Percentiles rank a stretch among this genome's conserved stretches.
Evolutionary conservation across 345 rosid species (phyloP).

Genomic region (Citrus reticulata): DNA sequence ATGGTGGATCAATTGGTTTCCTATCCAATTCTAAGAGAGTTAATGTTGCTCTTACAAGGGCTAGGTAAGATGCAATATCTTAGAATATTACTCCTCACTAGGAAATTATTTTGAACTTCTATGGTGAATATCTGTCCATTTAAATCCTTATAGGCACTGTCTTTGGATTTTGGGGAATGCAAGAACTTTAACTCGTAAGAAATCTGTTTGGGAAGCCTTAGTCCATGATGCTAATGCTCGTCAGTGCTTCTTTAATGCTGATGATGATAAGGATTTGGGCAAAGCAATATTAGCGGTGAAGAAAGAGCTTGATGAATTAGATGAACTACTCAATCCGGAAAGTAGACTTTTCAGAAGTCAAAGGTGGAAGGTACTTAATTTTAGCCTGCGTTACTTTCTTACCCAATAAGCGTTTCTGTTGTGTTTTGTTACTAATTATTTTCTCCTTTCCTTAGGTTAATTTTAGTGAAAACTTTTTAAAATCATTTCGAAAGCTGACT

Average conservation of each 20-base stretch:
- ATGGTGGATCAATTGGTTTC: constrained; percentile 19
- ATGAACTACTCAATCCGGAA: constrained; percentile 30
- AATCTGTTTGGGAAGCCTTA: constrained; percentile 34
- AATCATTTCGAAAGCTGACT: too few species aligned
- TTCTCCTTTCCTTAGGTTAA: too few species aligned
- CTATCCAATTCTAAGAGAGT: constrained; percentile 15
- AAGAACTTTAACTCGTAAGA: constrained; percentile 28
- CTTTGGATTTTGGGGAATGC: constrained; percentile 54
- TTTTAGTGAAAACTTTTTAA: too few species aligned
- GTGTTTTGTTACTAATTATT: too few species aligned
- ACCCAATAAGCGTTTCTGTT: too few species aligned
- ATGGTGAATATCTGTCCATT: background rate
- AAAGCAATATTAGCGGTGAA: constrained; percentile 29
- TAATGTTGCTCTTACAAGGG: constrained; percentile 36
- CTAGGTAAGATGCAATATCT: constrained; percentile 18
- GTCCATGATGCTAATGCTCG: constrained; percentile 42
- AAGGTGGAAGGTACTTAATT: constrained; percentile 42
- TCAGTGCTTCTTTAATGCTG: constrained; percentile 38
- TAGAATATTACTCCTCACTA: too few species aligned
- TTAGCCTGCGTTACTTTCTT: background rate
- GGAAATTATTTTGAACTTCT: background rate
- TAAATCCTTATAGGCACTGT: constrained; percentile 31
- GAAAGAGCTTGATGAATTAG: constrained; percentile 38
- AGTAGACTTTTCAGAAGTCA: constrained; percentile 32
- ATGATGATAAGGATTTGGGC: constrained; percentile 35